Evolutionary conservation across 768 basidiomycete genomes (phyloP), one percentile per base, ranked within the genome.

Genomic region (Collybia nuda): DNA sequence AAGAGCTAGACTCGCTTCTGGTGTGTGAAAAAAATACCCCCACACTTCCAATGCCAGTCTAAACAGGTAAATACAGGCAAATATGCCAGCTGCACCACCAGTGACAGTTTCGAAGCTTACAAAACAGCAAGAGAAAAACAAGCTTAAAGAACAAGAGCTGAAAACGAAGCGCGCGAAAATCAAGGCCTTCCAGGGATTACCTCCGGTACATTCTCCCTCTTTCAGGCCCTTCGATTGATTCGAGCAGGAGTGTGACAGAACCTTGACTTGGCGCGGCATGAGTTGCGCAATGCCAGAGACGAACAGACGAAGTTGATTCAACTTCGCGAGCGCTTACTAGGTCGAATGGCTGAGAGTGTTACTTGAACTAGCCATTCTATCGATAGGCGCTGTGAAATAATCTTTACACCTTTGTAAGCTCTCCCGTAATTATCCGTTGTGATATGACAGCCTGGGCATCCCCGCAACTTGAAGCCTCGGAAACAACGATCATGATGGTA

Each of bases 181-280:
- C 22, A 67, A 69, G 48, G 70, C 75, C 4, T 81, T 78, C 57
- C 73, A 73, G 54, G 78, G 77, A 0, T 62, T 82, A 9, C 78
- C 80, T 15, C 77, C 79, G 1, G 79, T 79, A 59, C 22, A 0
- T 11, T 29, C 5, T 26, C 21, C 5, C 46, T 40, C 28, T 39
- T 7, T 6, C n/a, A n/a, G n/a, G 18, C n/a, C 5, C 17, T 19
- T 2, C 45, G 12, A 18, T 37, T 39, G 15, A 17, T 38, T 18
- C 40, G 8, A 41, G 22, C 40, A 11, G 14, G 28, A 32, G 12
- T n/a, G 11, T 41, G 8, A 1, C 40, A 80, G 79, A 78, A 79
- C 45, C 54, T 80, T 5, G 74, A 78, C 5, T 59, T 79, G 2
- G 78, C 79, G 0, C 61, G 71, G 11, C 66, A 72, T 22, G 72